phyloP scores from a whole-genome alignment of 192 early-diverging fungal genomes.

The Ambispora gerdemannii region DNA sequence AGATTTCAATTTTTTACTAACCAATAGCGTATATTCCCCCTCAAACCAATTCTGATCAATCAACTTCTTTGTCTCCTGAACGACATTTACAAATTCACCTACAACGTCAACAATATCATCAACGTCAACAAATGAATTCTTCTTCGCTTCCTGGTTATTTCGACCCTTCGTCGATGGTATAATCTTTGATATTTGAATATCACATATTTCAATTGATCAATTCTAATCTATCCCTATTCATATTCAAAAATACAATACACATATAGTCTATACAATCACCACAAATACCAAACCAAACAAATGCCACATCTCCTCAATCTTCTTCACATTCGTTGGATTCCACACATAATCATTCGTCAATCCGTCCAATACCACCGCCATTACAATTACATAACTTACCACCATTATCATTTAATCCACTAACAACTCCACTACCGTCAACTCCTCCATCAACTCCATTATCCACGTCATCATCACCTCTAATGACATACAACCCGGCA shows the following conservation, averaged over 20 bases:
- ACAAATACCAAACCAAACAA: neutral
- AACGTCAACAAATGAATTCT: too few species aligned
- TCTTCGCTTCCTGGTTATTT: too few species aligned
- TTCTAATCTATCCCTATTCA: too few species aligned
- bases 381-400: neutral
- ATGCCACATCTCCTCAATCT: neutral
- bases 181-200: neutral
- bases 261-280: too few species aligned
- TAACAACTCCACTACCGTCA: neutral
- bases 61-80: neutral
- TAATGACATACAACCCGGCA: neutral
- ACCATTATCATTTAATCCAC: neutral
- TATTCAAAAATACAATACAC: too few species aligned
- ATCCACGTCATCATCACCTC: neutral
- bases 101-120: too few species aligned
- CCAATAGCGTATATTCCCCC: neutral
- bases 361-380: neutral
- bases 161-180: too few species aligned
- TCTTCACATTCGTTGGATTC: neutral
- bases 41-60: neutral
- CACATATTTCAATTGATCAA: neutral
- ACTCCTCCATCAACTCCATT: slow-evolving; percentile 9
- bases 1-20: slow-evolving; percentile 21
- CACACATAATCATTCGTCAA: neutral
- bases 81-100: neutral